A percentile compares a stretch with the other conserved stretches of the same genome.
These are phyloP conservation scores for Venturia aucupariae DNA, from an alignment of 2,329 filamentous ascomycete genomes.

Conservation along the genomic window DNA sequence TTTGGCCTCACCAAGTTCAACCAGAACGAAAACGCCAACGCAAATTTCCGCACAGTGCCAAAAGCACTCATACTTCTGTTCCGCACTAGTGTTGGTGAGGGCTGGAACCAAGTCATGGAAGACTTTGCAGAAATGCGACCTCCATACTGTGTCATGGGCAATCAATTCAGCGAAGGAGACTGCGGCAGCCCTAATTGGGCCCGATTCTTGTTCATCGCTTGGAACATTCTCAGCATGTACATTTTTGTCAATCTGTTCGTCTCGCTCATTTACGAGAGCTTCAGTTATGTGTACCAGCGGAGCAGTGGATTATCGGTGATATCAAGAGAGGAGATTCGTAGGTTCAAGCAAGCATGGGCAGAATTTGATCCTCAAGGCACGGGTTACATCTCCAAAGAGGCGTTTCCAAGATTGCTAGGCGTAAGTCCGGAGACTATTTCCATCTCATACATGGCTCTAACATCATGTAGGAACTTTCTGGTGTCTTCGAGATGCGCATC, in stretches of 20 bases:
- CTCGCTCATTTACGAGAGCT: constrained; percentile 97
- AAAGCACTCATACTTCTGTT: constrained; percentile 91
- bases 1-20: constrained; percentile 93
- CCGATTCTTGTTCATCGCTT: constrained; percentile 79
- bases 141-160: constrained; percentile 67
- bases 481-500: constrained; percentile 94
- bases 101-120: constrained; percentile 96
- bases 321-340: constrained; percentile 84
- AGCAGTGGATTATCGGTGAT: constrained; percentile 87
- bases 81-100: constrained; percentile 85
- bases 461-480: constrained; percentile 61
- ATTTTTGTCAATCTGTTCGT: constrained; percentile 98
- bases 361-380: constrained; percentile 86
- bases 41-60: constrained; percentile 89
- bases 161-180: constrained; percentile 75
- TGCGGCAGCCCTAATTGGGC: constrained; percentile 90
- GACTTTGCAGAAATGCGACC: constrained; percentile 75
- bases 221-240: constrained; percentile 99
- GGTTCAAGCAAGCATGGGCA: constrained; percentile 98
- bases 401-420: constrained; percentile 78
- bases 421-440: constrained; percentile 36
- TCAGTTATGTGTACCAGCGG: constrained; percentile 97
- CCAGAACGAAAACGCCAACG: constrained; percentile 58
- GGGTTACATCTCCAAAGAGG: constrained; percentile 82
- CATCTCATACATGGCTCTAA: neutral